Conservation (phyloP, 2,329 filamentous ascomycete genomes). For the Thelonectria rubi region DNA sequence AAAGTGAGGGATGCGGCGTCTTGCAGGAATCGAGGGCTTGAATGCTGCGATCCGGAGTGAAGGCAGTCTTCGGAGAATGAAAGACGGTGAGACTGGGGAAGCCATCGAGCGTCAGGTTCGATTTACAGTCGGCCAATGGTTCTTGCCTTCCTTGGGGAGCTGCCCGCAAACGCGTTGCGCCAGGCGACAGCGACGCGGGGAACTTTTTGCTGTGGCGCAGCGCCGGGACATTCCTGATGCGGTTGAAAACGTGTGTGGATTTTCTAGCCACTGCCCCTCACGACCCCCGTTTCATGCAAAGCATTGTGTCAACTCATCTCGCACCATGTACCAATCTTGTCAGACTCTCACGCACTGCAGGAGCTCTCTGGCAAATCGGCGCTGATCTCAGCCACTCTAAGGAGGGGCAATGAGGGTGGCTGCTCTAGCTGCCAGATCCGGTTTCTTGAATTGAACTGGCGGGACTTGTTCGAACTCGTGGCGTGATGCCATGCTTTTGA, state of each 20-base stretch:
- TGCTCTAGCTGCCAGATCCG: constrained; percentile 7
- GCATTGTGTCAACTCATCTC: neutral
- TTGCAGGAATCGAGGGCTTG: constrained; percentile 34
- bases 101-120: constrained; percentile 38
- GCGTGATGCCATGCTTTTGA: constrained; percentile 5
- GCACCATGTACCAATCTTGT: constrained; percentile 1
- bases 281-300: neutral
- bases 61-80: constrained; percentile 49
- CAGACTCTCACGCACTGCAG: constrained; percentile 3
- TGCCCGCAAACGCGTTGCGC: constrained; percentile 39
- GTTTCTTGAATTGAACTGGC: constrained; percentile 1
- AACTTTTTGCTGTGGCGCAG: constrained; percentile 22
- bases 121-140: constrained; percentile 21
- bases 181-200: constrained; percentile 23
- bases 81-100: constrained; percentile 47
- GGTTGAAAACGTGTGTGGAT: neutral
- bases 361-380: constrained; percentile 7
- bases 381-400: constrained; percentile 12
- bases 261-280: neutral
- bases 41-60: constrained; percentile 45
- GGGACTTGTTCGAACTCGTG: neutral
- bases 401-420: constrained; percentile 16
- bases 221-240: neutral
- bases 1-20: constrained; percentile 37
- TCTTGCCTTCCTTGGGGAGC: constrained; percentile 17